Conservation (phyloP, 2,329 filamentous ascomycete genomes). For the Zymoseptoria crescenta region DNA sequence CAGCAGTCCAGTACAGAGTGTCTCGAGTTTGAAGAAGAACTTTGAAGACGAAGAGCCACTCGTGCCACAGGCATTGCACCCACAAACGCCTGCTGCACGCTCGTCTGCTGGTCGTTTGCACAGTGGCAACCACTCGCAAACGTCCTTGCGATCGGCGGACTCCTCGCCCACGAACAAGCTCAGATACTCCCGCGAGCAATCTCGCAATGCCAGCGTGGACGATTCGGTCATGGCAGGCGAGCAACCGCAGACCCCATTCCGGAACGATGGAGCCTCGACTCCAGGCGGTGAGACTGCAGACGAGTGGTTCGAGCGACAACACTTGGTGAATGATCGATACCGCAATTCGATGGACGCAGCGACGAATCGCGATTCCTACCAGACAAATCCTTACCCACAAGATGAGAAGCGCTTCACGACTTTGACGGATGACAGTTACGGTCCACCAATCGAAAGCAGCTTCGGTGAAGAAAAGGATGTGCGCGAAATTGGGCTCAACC, state of each 20-base stretch:
- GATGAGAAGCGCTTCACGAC: conserved; percentile 46
- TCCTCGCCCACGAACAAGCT: conserved; percentile 51
- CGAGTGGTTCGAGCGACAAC: conserved; percentile 45
- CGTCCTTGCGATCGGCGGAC: conserved; percentile 52
- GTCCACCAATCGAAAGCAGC: conserved; percentile 34
- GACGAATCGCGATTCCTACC: conserved; percentile 30
- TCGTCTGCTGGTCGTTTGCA: conserved; percentile 56
- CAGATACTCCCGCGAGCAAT: conserved; percentile 46
- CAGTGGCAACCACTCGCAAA: conserved; percentile 44
- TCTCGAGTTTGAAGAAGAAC: conserved; percentile 54
- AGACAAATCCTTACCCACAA: conserved; percentile 45
- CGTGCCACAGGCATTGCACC: conserved; percentile 26
- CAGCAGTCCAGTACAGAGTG: conserved; percentile 78
- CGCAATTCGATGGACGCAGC: conserved; percentile 35
- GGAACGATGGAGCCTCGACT: conserved; percentile 33
- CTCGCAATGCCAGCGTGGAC: conserved; percentile 43
- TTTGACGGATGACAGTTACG: conserved; percentile 50
- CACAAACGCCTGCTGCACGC: conserved; percentile 32
- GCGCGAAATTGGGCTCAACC: conserved; percentile 54
- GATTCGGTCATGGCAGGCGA: conserved; percentile 31
- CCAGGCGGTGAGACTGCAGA: conserved; percentile 34
- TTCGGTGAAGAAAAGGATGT: conserved; percentile 57
- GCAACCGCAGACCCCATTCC: conserved; percentile 40
- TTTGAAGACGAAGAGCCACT: conserved; percentile 54
- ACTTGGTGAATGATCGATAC: conserved; percentile 54